Base-by-base conservation (phyloP, 176 grass and related monocot species). In the Triticum timopheevii region DNA sequence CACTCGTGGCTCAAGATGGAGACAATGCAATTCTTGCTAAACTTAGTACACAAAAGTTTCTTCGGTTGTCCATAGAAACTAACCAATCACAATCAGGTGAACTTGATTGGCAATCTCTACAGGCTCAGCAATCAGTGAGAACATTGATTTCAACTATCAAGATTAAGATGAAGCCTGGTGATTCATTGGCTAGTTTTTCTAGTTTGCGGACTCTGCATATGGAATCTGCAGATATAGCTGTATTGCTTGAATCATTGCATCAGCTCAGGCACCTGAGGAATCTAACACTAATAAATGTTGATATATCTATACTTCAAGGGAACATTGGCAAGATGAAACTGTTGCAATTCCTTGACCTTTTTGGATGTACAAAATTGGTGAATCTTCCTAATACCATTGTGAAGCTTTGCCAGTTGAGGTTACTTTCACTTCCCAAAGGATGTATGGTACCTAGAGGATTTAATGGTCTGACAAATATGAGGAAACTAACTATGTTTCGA, bases 221-320 rank as follows among this genome's bases (percentile, higher is more conserved):
- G 6, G 0, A 28, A 70, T 0, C 7, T 25, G 16, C 16, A 11
- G 9, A 84, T 7, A 16, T 84, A 2, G 15, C 42, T 45, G 3
- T 8, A 19, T 50, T 91, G 24, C 10, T 19, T 75, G 8, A 61
- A 69, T 85, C 31, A 1, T 24, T 87, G 17, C 20, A 24, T n/a
- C 10, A 63, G n/a, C 89, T 91, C 28, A 84, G 84, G 40, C 85
- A 91, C 49, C 27, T 91, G 15, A 84, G 85, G 16, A 83, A 84
- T 23, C 35, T 87, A 2, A 11, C 7, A 4, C 8, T 87, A 45
- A 3, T 28, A 28, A 0, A 1, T 2, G 35, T 33, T 7, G 24
- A 45, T 17, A 77, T 52, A 64, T 69, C 76, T 13, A 38, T 4
- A 38, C 49, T 91, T 0, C 85, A 77, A 5, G 22, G 25, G 15